Base-by-base conservation (phyloP, 768 basidiomycete genomes). In the Kwoniella pini region DNA sequence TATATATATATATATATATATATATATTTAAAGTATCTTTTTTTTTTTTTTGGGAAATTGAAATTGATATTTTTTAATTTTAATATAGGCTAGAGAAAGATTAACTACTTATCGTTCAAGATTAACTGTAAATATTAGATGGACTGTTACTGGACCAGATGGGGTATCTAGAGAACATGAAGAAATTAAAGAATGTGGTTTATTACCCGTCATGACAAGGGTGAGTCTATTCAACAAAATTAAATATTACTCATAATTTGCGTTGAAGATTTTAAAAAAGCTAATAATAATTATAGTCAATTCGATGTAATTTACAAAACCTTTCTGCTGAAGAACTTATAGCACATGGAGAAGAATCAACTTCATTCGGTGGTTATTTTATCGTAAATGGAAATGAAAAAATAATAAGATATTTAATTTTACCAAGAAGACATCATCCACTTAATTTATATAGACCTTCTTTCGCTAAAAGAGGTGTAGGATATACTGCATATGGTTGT, bases 351-450 rank as follows among this genome's bases (percentile, higher is more conserved):
- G 96, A 99, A 82, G 96, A 99, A 72, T 87, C 96, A 0, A 92
- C 96, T 80, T 96, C 98, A 79, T 97, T 97, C 73, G 96, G 96
- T 53, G 96, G 95, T 27, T 98, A 99, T 80, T 99, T 99, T 76
- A 85, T 99, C 75, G 87, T 99, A 79, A 99, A 99, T 78, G 96
- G 96, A 63, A 98, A 97, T 80, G 96, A 99, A 80, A 91, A 93
- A 80, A 85, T 99, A 64, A 94, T 99, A 68, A 91, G 96, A 64
- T 97, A 93, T 80, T 68, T 98, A 75, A 93, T 98, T 72, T 84
- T 99, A 38, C 95, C 94, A 12, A 88, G 96, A 26, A 85, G 96
- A 54, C 92, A 98, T 76, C 92, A 98, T 81, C 92, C 91, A 71
- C 90, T 94, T 66, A 88, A 93, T 49, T 86, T 99, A 69, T 82